phyloP scores from a whole-genome alignment of 164 flowering plant species.

The Liquidambar formosana region DNA sequence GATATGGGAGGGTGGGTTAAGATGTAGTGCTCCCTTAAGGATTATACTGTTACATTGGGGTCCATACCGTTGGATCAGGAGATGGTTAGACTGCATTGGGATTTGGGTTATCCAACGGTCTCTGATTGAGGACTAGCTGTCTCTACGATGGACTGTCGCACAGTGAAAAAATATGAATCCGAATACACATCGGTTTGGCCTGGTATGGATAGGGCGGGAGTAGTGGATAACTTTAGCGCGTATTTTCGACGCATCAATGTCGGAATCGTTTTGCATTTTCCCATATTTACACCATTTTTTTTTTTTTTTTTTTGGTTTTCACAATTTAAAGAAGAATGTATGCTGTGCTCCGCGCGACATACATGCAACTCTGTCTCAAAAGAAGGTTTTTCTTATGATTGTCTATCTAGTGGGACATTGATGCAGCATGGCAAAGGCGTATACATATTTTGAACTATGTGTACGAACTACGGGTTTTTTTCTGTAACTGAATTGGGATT shows the following conservation, averaged over 20 bases:
- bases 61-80: not conserved
- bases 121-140: not conserved
- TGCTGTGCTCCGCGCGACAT: not conserved
- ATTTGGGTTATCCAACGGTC: not conserved
- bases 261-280: not conserved
- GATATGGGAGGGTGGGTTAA: not conserved
- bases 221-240: not conserved
- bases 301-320: too few species aligned
- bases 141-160: slow-evolving; percentile 4
- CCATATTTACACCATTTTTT: not conserved
- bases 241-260: slow-evolving; percentile 18
- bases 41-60: too few species aligned
- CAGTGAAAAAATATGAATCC: too few species aligned
- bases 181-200: too few species aligned
- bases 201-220: not conserved
- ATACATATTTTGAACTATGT: too few species aligned
- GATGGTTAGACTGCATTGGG: not conserved
- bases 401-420: too few species aligned
- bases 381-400: too few species aligned
- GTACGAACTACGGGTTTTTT: too few species aligned
- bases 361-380: too few species aligned
- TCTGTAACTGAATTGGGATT: too few species aligned
- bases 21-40: not conserved
- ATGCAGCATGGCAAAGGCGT: too few species aligned
- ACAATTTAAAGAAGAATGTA: not conserved